These are phyloP conservation scores for Saccharomycodes ludwigii DNA, from an alignment of 805 yeast genomes.

Conservation along the genomic window DNA sequence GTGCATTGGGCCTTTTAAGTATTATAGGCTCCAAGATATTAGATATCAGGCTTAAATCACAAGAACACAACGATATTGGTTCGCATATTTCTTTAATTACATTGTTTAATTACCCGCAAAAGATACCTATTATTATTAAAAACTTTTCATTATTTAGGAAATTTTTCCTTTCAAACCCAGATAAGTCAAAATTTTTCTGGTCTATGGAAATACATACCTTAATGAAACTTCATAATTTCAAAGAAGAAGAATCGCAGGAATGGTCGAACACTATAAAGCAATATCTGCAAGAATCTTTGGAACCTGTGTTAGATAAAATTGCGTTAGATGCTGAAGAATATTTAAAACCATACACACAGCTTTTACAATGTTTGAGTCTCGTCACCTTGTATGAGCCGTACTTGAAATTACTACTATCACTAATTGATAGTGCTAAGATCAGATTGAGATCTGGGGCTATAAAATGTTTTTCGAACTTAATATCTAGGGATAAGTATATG, in stretches of 20 bases:
- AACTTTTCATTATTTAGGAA: conserved; percentile 11
- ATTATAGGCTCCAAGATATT: conserved; percentile 40
- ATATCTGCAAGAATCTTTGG: too few relatives aligned
- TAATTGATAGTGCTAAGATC: conserved; percentile 36
- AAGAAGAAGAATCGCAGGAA: too few relatives aligned
- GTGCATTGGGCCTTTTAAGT: conserved; percentile 51
- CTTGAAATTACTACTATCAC: conserved; percentile 34
- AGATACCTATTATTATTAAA: conserved; percentile 8
- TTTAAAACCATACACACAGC: too few relatives aligned
- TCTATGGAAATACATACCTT: conserved; percentile 9
- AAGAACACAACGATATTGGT: not conserved
- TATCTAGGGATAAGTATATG: conserved; percentile 40
- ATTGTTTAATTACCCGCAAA: conserved; percentile 16
- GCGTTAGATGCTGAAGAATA: not conserved
- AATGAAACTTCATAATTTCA: conserved; percentile 8
- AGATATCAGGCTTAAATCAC: conserved; percentile 14
- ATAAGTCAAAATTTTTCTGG: conserved; percentile 11
- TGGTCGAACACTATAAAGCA: too few relatives aligned
- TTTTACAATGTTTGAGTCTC: not conserved
- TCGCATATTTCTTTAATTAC: conserved; percentile 6
- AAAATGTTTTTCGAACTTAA: conserved; percentile 43
- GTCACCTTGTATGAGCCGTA: conserved; percentile 39
- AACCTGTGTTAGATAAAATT: not conserved
- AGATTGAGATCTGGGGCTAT: conserved; percentile 53
- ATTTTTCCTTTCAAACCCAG: conserved; percentile 2